Evolutionary conservation across 331 rosid species (phyloP).

Genomic region (Acacia concinna): DNA sequence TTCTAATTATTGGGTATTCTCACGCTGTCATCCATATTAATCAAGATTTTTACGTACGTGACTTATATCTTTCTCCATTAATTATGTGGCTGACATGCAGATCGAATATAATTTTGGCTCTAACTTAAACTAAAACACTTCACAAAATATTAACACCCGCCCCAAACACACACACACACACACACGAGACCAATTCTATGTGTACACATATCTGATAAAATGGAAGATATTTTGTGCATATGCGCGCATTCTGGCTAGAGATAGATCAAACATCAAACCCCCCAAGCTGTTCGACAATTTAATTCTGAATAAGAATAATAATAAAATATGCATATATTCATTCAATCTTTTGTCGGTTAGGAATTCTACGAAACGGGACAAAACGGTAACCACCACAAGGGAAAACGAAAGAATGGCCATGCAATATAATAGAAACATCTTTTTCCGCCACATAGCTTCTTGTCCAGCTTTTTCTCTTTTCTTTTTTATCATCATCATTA

Average conservation of each 20-base stretch:
- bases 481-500: not conserved
- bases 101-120: constrained; percentile 8
- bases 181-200: not conserved
- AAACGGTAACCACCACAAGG: constrained; percentile 31
- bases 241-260: not conserved
- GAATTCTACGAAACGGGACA: constrained; percentile 27
- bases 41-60: not conserved
- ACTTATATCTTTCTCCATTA: not conserved
- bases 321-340: constrained; percentile 20
- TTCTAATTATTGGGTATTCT: constrained; percentile 1
- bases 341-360: constrained; percentile 13
- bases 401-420: constrained; percentile 20
- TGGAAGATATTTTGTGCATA: not conserved
- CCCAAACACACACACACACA: no score
- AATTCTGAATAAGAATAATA: not conserved
- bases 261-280: not conserved
- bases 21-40: constrained; percentile 14
- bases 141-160: not conserved
- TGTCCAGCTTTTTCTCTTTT: not conserved
- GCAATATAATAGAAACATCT: not conserved
- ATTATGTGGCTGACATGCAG: no score
- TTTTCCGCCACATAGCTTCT: constrained; percentile 8
- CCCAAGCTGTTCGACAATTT: constrained; percentile 7
- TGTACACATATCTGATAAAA: not conserved
- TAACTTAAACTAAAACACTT: constrained; percentile 1